Percentiles rank a stretch among this genome's conserved stretches.
Conservation (phyloP, 345 rosid species). For the Camelina neglecta region DNA sequence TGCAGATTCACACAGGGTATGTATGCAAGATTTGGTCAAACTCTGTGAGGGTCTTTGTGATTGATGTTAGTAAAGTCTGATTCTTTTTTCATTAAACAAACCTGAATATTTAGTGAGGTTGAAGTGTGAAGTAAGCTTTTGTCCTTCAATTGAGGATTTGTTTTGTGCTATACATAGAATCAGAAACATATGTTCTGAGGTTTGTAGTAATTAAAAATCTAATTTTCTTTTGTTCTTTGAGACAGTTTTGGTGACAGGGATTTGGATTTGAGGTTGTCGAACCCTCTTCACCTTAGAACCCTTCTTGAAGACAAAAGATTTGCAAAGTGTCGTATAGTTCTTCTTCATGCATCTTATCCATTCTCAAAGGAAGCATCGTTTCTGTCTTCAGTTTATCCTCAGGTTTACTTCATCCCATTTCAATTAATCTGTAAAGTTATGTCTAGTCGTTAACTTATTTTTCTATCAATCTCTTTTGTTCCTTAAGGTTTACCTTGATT, state of each 20-base stretch:
- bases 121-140: not conserved
- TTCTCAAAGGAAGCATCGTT: slow-evolving; percentile 93
- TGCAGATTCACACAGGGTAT: slow-evolving; percentile 99
- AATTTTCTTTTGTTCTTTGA: slow-evolving; percentile 2
- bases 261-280: slow-evolving; percentile 83
- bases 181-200: not conserved
- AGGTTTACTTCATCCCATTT: slow-evolving; percentile 49
- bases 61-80: slow-evolving; percentile 12
- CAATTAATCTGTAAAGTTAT: not conserved
- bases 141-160: not conserved
- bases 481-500: slow-evolving; percentile 83
- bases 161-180: not conserved
- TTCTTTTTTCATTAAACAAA: not conserved
- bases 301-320: slow-evolving; percentile 84
- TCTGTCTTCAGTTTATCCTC: slow-evolving; percentile 83
- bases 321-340: slow-evolving; percentile 70
- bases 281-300: slow-evolving; percentile 84
- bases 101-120: not conserved
- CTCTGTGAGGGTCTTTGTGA: not conserved
- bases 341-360: slow-evolving; percentile 95
- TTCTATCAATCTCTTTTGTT: slow-evolving; percentile 21
- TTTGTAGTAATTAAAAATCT: slow-evolving; percentile 8
- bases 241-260: slow-evolving; percentile 91
- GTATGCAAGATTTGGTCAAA: slow-evolving; percentile 47
- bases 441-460: not conserved